Evolutionary conservation across 2,329 filamentous ascomycete genomes (phyloP), one percentile per base, ranked within the genome.

Genomic region (Helotiales sp.): DNA sequence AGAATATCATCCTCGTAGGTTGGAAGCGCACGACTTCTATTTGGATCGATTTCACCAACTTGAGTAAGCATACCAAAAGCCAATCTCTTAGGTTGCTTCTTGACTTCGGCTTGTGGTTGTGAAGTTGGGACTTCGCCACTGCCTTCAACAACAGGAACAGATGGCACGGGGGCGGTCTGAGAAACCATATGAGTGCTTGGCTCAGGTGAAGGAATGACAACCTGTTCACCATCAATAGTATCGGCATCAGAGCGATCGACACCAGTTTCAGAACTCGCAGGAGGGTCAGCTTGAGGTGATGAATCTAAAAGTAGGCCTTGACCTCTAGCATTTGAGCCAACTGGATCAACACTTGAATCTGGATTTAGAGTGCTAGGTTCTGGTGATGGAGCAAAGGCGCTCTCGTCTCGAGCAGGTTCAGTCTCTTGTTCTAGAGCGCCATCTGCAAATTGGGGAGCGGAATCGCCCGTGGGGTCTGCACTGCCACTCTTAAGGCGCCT

Each of bases 41-140:
- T 63, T 20, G 61, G 57, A 59, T 74, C 71, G 52, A 76, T 68
- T 11, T 34, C 61, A 13, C 72, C 50, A n/a, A 78, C 40, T 1
- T 75, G 66, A 22, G 72, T 77, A 24, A 76, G 54, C 54, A 57
- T 57, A 40, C 54, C 54, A 20, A 57, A 73, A 10, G 73, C 75
- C 26, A 79, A 69, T 60, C 78, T 71, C 67, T 76, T 78, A 62
- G 72, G 74, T 62, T 78, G 77, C 62, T 75, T 77, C 22, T 58
- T 65, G 52, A 73, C 65, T 20, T 62, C n/a, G 13, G n/a, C 26
- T 15, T 57, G 20, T 37, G 30, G n/a, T 26, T 37, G 30, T 20
- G 20, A 11, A 5, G 30, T 10, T 22, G 54, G 7, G 4, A 10
- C 20, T 24, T 57, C n/a, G 13, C 1, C 30, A 24, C 26, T 32